These are phyloP conservation scores for Hymenoscyphus infarciens DNA, from an alignment of 2,329 filamentous ascomycete species.

Conservation along the genomic window DNA sequence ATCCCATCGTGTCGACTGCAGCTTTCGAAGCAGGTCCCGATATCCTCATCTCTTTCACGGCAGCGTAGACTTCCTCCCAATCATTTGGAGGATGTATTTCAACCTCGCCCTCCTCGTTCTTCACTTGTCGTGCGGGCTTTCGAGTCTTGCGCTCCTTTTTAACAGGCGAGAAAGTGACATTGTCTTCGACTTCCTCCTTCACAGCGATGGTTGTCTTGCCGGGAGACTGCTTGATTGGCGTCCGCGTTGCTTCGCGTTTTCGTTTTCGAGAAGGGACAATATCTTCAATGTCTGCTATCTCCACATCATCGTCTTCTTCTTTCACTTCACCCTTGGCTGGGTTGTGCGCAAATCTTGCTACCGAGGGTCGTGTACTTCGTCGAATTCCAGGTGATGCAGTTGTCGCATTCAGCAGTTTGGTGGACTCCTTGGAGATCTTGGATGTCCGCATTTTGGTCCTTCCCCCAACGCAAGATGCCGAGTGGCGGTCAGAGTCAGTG, in stretches of 20 bases:
- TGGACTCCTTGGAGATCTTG: conserved; percentile 54
- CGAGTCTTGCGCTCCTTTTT: conserved; percentile 37
- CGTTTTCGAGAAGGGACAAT: conserved; percentile 43
- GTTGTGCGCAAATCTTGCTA: conserved; percentile 46
- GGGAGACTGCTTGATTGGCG: conserved; percentile 24
- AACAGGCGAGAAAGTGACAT: conserved; percentile 28
- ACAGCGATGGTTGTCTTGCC: conserved; percentile 32
- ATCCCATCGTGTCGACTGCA: conserved; percentile 97
- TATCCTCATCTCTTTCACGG: conserved; percentile 72
- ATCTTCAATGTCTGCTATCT: conserved; percentile 56
- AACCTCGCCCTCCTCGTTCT: conserved; percentile 39
- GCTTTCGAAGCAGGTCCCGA: conserved; percentile 62
- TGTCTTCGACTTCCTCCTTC: conserved; percentile 42
- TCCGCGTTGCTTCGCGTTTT: conserved; percentile 41
- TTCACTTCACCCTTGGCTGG: conserved; percentile 28
- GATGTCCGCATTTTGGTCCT: conserved; percentile 42
- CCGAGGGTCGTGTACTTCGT: conserved; percentile 47
- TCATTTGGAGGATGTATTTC: conserved; percentile 62
- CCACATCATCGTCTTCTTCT: conserved; percentile 7
- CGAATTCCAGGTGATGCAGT: conserved; percentile 39
- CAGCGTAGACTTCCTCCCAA: conserved; percentile 79
- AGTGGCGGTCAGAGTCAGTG: neutral
- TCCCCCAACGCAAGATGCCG: neutral
- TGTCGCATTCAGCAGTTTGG: conserved; percentile 51
- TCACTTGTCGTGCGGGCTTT: conserved; percentile 46